These are phyloP conservation scores for Hyphodiscus hymeniophilus DNA, from an alignment of 495 filamentous ascomycete genomes.

Conservation along the genomic window DNA sequence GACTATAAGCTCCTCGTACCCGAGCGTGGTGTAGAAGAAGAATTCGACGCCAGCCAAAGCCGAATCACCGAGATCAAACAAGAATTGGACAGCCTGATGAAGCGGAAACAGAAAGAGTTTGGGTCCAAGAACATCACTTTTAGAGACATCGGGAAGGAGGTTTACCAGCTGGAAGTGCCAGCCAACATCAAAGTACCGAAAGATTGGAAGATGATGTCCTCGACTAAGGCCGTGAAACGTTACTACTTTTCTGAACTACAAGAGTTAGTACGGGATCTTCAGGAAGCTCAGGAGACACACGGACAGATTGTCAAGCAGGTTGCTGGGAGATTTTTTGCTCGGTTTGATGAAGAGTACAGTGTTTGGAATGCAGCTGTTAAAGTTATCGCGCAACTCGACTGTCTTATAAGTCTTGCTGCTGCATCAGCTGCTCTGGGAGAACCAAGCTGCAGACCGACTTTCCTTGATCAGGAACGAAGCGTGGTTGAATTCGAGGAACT, in stretches of 20 bases:
- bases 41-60: constrained; percentile 85
- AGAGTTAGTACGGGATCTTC: constrained; percentile 70
- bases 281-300: constrained; percentile 92
- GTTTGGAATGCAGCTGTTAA: constrained; percentile 84
- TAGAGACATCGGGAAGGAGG: constrained; percentile 89
- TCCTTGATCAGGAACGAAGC: constrained; percentile 76
- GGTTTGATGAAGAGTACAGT: constrained; percentile 80
- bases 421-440: constrained; percentile 75
- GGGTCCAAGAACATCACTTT: constrained; percentile 63
- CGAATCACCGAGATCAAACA: constrained; percentile 61
- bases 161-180: constrained; percentile 92
- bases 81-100: constrained; percentile 63
- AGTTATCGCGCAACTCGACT: constrained; percentile 88
- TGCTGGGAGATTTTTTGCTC: constrained; percentile 69
- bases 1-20: constrained; percentile 70
- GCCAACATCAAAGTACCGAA: constrained; percentile 81
- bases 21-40: constrained; percentile 79
- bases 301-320: constrained; percentile 87
- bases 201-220: constrained; percentile 92
- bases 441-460: constrained; percentile 80
- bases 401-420: constrained; percentile 84
- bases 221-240: constrained; percentile 81
- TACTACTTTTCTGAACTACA: constrained; percentile 89
- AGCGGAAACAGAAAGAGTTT: constrained; percentile 59
- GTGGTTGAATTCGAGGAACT: constrained; percentile 87